phyloP scores from a whole-genome alignment of 805 yeast genomes.

The Tetrapisispora namnaoensis region DNA sequence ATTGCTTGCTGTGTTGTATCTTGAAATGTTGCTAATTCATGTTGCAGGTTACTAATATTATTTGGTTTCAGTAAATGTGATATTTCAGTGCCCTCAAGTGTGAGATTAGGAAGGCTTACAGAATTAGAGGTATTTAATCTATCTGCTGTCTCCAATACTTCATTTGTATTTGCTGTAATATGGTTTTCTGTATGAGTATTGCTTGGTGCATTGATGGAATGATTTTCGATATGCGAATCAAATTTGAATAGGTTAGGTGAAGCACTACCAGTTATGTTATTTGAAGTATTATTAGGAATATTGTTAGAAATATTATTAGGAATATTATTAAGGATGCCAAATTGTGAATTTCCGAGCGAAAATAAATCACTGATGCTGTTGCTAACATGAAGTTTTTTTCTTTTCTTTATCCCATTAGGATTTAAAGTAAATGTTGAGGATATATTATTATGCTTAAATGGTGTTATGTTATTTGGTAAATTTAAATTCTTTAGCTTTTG shows the following conservation, averaged over 20 bases:
- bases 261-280: no score
- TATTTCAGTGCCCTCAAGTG: slow-evolving; percentile 14
- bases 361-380: neutral
- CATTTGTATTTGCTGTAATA: neutral
- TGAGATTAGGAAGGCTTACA: slow-evolving; percentile 16
- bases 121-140: slow-evolving; percentile 1
- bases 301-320: neutral
- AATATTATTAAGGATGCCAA: neutral
- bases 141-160: neutral
- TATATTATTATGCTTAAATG: neutral
- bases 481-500: neutral
- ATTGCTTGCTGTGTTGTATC: neutral
- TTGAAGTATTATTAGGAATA: no score
- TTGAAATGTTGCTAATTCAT: neutral
- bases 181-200: neutral
- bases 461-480: neutral
- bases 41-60: neutral
- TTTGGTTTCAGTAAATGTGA: slow-evolving; percentile 5
- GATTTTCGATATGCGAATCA: neutral
- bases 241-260: neutral
- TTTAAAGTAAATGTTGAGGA: slow-evolving; percentile 19
- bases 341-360: neutral
- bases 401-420: slow-evolving; percentile 27
- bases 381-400: slow-evolving; percentile 9
- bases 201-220: neutral